Conservation (phyloP, 805 yeast genomes). For the Sungouiozyma ichnusensis region DNA sequence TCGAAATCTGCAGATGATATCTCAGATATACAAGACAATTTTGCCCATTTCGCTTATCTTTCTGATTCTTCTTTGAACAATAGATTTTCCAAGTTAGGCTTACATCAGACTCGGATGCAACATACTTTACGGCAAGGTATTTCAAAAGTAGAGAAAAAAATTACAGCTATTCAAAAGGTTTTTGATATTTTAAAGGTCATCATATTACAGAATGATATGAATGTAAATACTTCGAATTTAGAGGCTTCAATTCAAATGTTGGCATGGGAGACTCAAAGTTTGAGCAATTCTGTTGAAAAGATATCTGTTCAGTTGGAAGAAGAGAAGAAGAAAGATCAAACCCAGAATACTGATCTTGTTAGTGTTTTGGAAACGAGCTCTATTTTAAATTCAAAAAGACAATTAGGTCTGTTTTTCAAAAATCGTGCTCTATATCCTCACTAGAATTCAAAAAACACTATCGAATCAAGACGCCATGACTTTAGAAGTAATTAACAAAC, state of each 20-base stretch:
- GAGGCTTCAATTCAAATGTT: slow-evolving; percentile 12
- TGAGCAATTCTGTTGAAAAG: background rate
- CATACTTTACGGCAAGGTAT: slow-evolving; percentile 15
- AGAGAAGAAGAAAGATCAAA: background rate
- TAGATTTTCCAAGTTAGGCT: slow-evolving; percentile 10
- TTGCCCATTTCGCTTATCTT: slow-evolving; percentile 7
- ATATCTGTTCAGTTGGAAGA: no score
- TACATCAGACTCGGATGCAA: slow-evolving; percentile 17
- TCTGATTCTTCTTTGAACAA: slow-evolving; percentile 1
- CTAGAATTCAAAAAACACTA: background rate
- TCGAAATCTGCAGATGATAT: background rate
- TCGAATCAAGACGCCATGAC: background rate
- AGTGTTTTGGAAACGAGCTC: slow-evolving; percentile 19
- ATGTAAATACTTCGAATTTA: slow-evolving; percentile 7
- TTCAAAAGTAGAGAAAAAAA: slow-evolving; percentile 8
- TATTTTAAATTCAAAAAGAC: slow-evolving; percentile 16
- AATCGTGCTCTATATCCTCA: slow-evolving; percentile 2
- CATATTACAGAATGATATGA: slow-evolving; percentile 4
- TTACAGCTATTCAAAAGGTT: slow-evolving; percentile 10
- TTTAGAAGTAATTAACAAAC: no score
- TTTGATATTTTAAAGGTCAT: slow-evolving; percentile 16
- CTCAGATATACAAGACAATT: slow-evolving; percentile 4
- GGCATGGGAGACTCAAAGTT: slow-evolving; percentile 9
- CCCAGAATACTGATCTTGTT: background rate
- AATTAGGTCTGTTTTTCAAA: slow-evolving; percentile 20